Evolutionary conservation across 2,329 filamentous ascomycete genomes (phyloP), one percentile per base, ranked within the genome.

Genomic region (Sporothrix globosa): DNA sequence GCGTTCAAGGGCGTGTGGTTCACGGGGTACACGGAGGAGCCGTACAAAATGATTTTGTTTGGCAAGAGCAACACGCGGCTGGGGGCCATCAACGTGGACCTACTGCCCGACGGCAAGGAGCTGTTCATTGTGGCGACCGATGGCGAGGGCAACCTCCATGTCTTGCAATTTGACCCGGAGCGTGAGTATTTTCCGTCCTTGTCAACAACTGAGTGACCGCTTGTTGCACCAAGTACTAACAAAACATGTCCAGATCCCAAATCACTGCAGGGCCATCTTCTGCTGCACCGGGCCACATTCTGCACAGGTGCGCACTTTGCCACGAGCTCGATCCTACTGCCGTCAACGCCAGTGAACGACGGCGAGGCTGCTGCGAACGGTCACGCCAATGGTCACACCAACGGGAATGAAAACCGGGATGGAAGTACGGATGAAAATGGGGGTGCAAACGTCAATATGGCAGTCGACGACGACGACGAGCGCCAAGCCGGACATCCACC

Each of bases 1-100:
- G 92, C 91, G 0, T 89, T 96, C 78, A 97, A 97, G 81, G 96
- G 96, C 0, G 85, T 98, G 2, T 98, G 96, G 93, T 96, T 99
- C 75, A 92, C 92, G 0, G 96, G 96, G 0, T 99, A 97, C 77
- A 96, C 92, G 10, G 95, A 99, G 81, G 96, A 98, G 77, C 96
- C 96, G 0, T 99, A 98, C 79, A 94, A 92, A 75, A 93, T 99
- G 88, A 91, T 93, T 73, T 86, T 97, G 3, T 93, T 98, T 74
- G 93, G 94, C 54, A 97, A 97, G 81, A 92, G 91, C 75, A 86
- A 90, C 52, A 90, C 91, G 24, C 88, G 87, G 56, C 83, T 97
- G 75, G 92, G 96, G 76, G 88, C 96, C 24, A 80, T 96, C 46
- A 87, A 90, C 6, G 92, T 92, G 1, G 95, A 98, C 71, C 95